Evolutionary conservation across 2,329 filamentous ascomycete species (phyloP), one percentile per base, ranked within the genome.

Genomic region (Scopulariopsis brevicaulis): DNA sequence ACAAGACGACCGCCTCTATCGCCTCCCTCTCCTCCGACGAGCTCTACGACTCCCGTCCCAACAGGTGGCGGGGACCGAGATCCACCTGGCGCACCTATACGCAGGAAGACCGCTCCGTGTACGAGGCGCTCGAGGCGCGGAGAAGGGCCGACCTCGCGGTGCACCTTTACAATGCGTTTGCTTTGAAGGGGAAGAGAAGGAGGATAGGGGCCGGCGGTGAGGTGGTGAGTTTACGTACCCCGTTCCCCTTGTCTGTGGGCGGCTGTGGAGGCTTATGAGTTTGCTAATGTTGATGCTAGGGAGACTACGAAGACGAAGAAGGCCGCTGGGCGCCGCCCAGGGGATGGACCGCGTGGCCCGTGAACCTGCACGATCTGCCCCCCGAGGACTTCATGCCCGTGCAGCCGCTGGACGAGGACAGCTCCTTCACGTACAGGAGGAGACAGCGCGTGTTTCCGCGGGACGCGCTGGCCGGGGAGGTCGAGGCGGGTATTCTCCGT

Each of bases 341-440:
- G 59, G 62, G 67, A 4, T 96, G 93, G 92, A 89, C 89, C 20
- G 88, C 91, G 0, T 96, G 93, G 93, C 93, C 93, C 4, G 69
- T 95, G 65, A 77, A 77, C 22, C 75, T 80, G 4, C 71, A 75
- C 8, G 72, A 78, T 28, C 83, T 94, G 8, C 89, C 88, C 1
- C 72, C 74, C 18, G 74, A 77, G 15, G 73, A 74, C 22, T 79
- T 88, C 60, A 68, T 74, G 56, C 56, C 55, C 56, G 76, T 74
- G 62, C 73, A 68, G 60, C 67, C 68, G 8, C 64, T 70, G 8
- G 76, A 82, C 54, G 72, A 75, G 7, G 72, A 80, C 57, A 78
- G 82, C 34, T 66, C 64, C 14, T 82, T 77, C 65, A 83, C 77
- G 0, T 72, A 82, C 35, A 77, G 75, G 57, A 74, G 69, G 59